Percentiles rank a stretch among this genome's conserved stretches.
phyloP scores from a whole-genome alignment of 2,329 filamentous ascomycete species.

The Fusarium clavum region DNA sequence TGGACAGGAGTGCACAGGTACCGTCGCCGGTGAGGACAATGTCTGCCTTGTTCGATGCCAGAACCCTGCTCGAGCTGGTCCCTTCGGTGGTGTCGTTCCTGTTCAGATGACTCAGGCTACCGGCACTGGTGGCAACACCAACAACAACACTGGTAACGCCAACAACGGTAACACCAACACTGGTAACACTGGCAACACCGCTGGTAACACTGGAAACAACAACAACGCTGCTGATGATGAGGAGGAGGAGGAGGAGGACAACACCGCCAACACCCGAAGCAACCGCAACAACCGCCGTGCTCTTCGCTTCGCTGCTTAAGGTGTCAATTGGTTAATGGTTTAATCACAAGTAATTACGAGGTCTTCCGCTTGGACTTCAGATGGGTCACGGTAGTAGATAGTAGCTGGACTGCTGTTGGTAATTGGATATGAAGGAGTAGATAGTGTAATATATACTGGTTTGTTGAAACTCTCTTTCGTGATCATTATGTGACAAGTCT shows the following conservation, averaged over 20 bases:
- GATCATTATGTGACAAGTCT: too few species aligned
- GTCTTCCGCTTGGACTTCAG: neutral
- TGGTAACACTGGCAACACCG: neutral
- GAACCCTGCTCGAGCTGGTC: slow-evolving; percentile 11
- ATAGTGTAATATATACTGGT: neutral
- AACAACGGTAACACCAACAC: neutral
- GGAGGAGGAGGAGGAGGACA: neutral
- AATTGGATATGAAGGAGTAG: neutral
- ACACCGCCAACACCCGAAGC: neutral
- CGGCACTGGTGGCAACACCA: neutral
- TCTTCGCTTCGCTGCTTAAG: neutral
- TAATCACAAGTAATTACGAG: neutral
- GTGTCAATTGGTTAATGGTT: neutral
- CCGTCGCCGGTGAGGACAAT: slow-evolving; percentile 13
- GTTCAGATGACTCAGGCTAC: neutral
- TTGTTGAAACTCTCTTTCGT: neutral
- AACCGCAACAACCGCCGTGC: slow-evolving; percentile 12
- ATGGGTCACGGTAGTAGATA: neutral
- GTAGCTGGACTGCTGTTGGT: neutral
- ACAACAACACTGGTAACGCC: neutral
- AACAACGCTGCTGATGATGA: neutral
- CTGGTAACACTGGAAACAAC: neutral
- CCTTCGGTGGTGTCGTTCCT: slow-evolving; percentile 1
- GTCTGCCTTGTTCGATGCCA: slow-evolving; percentile 23
- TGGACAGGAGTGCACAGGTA: slow-evolving; percentile 4